Evolutionary conservation across 2,329 filamentous ascomycete genomes (phyloP), one percentile per base, ranked within the genome.

Genomic region (Pyrenophora graminea): DNA sequence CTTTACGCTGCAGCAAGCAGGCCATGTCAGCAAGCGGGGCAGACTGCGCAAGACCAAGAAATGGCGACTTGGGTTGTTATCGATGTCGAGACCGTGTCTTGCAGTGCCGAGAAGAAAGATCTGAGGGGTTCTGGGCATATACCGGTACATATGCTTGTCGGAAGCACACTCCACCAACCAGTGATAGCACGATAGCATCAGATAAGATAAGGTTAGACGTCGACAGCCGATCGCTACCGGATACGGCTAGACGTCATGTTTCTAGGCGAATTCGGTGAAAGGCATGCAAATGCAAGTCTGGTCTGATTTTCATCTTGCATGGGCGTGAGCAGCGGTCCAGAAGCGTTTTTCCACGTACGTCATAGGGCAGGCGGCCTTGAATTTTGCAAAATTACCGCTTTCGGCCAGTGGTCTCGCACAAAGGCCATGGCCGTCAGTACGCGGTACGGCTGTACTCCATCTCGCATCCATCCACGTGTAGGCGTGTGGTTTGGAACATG

Each of bases 21-120:
- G 23, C 34, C 51, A 42, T 62, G 61, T 65, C 58, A 63, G 60
- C 62, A 58, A 12, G 57, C 44, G 45, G 52, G 51, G 56, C 47
- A 53, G 36, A 39, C 18, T 30, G 10, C 2, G 27, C 10, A 30
- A 12, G 9, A 30, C 7, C 10, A 30, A 12, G 9, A 30, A 9
- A 30, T 30, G 27, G 23, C 27, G 12, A n/a, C 21, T 21, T 33
- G 45, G 54, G 38, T 45, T 37, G 27, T 48, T 46, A 51, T 56
- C 47, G 40, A 47, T 47, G 46, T 55, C 48, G 44, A 47, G 41
- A 19, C 45, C 31, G 17, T 39, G 34, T 48, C 48, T 49, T 53
- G 33, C 53, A 51, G 52, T 39, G 38, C 32, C 42, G 36, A 59
- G 37, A 34, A 21, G 37, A 27, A 27, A 38, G 38, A 19, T 19